A percentile compares a stretch with the other conserved stretches of the same genome.
These are phyloP conservation scores for Steccherinum ochraceum DNA, from an alignment of 768 basidiomycete genomes.

Conservation along the genomic window DNA sequence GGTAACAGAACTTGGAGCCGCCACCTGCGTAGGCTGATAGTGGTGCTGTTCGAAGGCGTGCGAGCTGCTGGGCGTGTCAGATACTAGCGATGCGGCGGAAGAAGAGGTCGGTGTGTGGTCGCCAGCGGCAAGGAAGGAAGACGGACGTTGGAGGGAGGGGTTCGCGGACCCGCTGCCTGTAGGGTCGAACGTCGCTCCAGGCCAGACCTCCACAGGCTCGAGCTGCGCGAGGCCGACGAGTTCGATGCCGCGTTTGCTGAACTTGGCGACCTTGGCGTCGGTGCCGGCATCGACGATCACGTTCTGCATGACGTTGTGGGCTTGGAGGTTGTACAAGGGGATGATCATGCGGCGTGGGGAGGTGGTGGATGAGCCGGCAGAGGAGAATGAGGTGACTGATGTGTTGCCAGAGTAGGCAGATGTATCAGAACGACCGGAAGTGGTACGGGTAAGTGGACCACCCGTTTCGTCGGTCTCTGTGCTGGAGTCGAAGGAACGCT, in stretches of 20 bases:
- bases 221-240: conserved; percentile 71
- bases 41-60: conserved; percentile 9
- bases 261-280: conserved; percentile 79
- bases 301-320: conserved; percentile 84
- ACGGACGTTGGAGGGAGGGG: conserved; percentile 3
- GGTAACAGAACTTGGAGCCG: conserved; percentile 12
- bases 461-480: conserved; percentile 22
- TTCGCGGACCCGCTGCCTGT: conserved; percentile 2
- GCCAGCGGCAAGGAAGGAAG: conserved; percentile 7
- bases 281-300: conserved; percentile 85
- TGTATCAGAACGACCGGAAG: conserved; percentile 48
- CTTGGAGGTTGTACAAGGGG: conserved; percentile 81
- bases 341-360: conserved; percentile 68
- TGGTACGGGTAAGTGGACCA: conserved; percentile 32
- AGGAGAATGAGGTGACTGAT: conserved; percentile 38
- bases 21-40: conserved; percentile 10
- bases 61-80: conserved; percentile 7
- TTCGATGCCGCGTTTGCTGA: conserved; percentile 44
- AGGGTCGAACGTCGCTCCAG: conserved; percentile 15
- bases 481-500: conserved; percentile 40
- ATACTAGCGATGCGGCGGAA: conserved; percentile 26
- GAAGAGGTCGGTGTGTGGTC: conserved; percentile 24
- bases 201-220: conserved; percentile 76
- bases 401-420: conserved; percentile 38
- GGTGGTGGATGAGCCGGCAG: conserved; percentile 31